Base-by-base conservation (phyloP, 257 asterid genomes). In the Pogostemon cablin region DNA sequence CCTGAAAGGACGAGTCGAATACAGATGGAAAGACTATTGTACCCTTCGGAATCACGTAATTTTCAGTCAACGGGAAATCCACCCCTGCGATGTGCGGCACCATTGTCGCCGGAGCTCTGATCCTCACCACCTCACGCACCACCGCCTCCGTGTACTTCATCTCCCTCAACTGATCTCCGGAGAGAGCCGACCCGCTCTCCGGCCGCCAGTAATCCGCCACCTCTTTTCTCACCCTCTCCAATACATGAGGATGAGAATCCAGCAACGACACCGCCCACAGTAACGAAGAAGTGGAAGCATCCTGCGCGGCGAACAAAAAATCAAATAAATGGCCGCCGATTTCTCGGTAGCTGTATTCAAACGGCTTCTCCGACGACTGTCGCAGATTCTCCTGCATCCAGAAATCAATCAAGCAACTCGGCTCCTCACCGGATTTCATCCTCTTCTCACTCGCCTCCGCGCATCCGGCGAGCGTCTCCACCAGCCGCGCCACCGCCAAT, bases 141-240 rank as follows among this genome's bases (percentile, higher is more conserved):
- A 93, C 98, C 56, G 98, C 98, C 73, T 89, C 96, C 43, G 90
- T 83, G 82, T 83, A 93, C 85, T 79, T 83, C 98, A 93, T 88
- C 75, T 88, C 92, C 77, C 90, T 76, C 40, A 92, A 75, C 41
- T 83, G 84, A 46, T 88, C 91, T 10, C 84, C 95, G 0, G 79
- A 57, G 67, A 92, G 75, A 9, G 78, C 72, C 64, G 65, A 49
- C 68, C 71, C 84, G 48, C 74, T 67, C 46, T 84, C 88, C 4
- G 93, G 93, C 63, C 35, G 68, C 98, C 96, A 88, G 52, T 72
- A 7, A 0, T 5, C 46, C 6, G 74, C 76, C 20, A 90, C 98
- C 73, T 93, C 98, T 1, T 76, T 35, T 1, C 93, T 79, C 40
- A 90, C 92, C 42, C 76, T 77, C 42, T 72, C 81, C 6, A 93